Base-by-base conservation (phyloP, 1,284 basidiomycete genomes). In the Leccinum pachyderme region DNA sequence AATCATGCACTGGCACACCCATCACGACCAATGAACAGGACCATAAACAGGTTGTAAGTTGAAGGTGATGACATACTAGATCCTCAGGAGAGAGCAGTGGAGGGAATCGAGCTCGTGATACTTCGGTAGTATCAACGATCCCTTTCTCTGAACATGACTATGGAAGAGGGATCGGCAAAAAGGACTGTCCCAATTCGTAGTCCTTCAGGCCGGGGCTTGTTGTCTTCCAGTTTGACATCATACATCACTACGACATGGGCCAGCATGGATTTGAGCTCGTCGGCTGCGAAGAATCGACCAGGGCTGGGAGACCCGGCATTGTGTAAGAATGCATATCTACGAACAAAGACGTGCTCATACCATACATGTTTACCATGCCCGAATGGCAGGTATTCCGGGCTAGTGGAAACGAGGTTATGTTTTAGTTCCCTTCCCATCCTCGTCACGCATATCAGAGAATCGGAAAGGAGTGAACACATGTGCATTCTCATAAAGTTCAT, bases 381-480 rank as follows among this genome's bases (percentile, higher is more conserved):
- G 7, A 33, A 33, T 2, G 50, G 28, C 5, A 59, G 45, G n/a
- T 52, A 55, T 5, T 59, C 49, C 4, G 44, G 7, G 12, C 39
- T 52, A 3, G 57, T 59, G n/a, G 57, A 52, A 2, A 47, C 48
- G 9, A 59, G 54, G 0, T 55, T 28, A 13, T 46, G 45, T 25
- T 53, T 53, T 59, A 3, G 7, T 28, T 25, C 37, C 29, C 4
- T 29, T 39, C 1, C 9, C 12, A 7, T 43, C 31, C 1, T 52
- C 47, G 7, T 41, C 37, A 35, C 1, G 32, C 7, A 33, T 13
- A 18, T 48, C 22, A 15, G 60, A 53, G 47, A 73, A 76, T 9
- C 73, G 65, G 52, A 68, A 74, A 1, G 69, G 68, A 32, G 73
- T 61, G 53, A 76, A 75, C 1, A 33, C 54, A 0, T 63, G 54